Evolutionary conservation across 306 rosid species (phyloP), one percentile per base, ranked within the genome.

Genomic region (Cyamopsis tetragonoloba): DNA sequence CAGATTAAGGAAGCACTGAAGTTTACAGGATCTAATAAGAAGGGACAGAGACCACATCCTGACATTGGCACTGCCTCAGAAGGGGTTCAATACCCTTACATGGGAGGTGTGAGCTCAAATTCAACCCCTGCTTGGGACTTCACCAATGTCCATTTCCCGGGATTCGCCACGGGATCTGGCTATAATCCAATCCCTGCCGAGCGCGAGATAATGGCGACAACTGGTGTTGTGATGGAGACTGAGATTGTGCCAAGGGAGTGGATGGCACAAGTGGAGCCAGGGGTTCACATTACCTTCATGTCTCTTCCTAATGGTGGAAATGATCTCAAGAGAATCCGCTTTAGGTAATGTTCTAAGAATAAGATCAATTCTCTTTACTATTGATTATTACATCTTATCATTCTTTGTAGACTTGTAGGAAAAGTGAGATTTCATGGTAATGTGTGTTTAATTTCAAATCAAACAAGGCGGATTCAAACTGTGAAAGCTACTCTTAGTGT

Each of bases 191-290:
- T 80, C 28, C 89, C 91, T n/a, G 74, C 86, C 54, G 85, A 13
- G 7, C 65, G 81, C 11, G 81, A 77, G 24, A 71, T 84, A 9
- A 71, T 75, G 4, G 57, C 89, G 6, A 83, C 75, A 1, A 69
- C 74, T 78, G 88, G 85, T 41, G 95, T 82, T 10, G 97, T 82
- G 56, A 55, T 83, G 43, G 95, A 84, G 73, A 88, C 87, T 20
- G 91, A 77, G 57, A 88, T 77, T 31, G 95, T 82, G 43, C 78
- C 87, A 28, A 83, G 80, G 77, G 88, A 80, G 84, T 95, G 99
- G 99, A 78, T 90, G 88, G 97, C 97, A n/a, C 96, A 95, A 55
- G 97, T 86, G 47, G 99, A 95, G 75, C 99, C 99, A 3, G 99
- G 99, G 0, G 87, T 95, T 71, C 86, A 82, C 72, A 83, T 95